Evolutionary conservation across 306 rosid species (phyloP), one percentile per base, ranked within the genome.

Genomic region (Geum urbanum): DNA sequence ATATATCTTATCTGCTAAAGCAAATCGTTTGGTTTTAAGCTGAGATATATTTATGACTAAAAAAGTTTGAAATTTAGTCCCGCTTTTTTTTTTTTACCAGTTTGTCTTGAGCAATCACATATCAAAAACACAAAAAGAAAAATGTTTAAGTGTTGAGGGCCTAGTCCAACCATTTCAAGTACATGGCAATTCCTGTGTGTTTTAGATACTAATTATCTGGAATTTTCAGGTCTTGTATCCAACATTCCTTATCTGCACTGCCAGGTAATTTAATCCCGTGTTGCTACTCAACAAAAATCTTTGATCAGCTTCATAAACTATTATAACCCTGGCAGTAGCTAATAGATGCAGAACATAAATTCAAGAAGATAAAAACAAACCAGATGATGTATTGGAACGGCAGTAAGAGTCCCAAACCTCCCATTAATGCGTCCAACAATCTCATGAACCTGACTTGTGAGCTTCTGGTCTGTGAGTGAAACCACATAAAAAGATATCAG

Each of bases 341-440:
- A 27, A 27, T 1, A 15, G 20, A 45, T 27, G 13, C 8, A 76
- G 51, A 77, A 72, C 24, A 41, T 60, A 49, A 63, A 64, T 61
- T 57, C 74, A 76, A 63, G 48, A 79, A 44, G 58, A 53, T 47
- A 68, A 63, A 64, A 44, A 88, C 97, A 63, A 75, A 94, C 98
- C 87, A 94, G 84, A 79, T 94, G 98, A 82, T 90, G 98, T 81
- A 94, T 86, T 54, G 98, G 98, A 48, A 94, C 97, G 44, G 94
- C 88, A 73, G 92, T 88, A 27, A 94, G 97, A 74, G 97, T 94
- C 75, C 98, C 98, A 73, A 94, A 90, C 80, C 96, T 90, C 62
- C 98, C 97, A 81, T 94, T 94, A 70, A 94, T 94, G 75, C 98
- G 97, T 73, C 96, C 98, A 40, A 94, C 97, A 79, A 94, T 90